These are phyloP conservation scores for Lactarius vividus DNA, from an alignment of 768 basidiomycete species.

Conservation along the genomic window DNA sequence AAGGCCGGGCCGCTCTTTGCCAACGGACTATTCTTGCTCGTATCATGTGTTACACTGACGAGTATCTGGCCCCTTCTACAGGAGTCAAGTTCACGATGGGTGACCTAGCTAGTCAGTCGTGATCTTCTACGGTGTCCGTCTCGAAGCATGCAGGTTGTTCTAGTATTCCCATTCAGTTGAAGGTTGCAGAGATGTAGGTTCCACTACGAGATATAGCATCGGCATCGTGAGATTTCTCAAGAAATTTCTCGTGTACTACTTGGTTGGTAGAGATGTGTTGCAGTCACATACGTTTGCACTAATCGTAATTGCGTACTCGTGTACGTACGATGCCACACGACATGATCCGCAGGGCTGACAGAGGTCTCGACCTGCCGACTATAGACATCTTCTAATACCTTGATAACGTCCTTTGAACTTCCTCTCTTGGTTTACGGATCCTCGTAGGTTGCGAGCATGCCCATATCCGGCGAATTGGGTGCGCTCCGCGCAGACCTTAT, in stretches of 20 bases:
- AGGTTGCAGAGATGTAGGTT: neutral
- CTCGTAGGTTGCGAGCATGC: conserved; percentile 10
- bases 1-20: conserved; percentile 7
- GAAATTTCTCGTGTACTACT: conserved; percentile 8
- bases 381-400: neutral
- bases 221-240: neutral
- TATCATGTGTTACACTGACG: too few relatives aligned
- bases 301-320: conserved; percentile 5
- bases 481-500: conserved; percentile 21
- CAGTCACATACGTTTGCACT: conserved; percentile 1
- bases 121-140: neutral
- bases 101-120: neutral
- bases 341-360: conserved; percentile 16
- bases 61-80: neutral
- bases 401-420: conserved; percentile 11
- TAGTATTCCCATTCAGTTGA: neutral
- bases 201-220: neutral
- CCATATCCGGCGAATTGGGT: conserved; percentile 13
- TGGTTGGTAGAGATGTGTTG: neutral
- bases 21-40: neutral
- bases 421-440: conserved; percentile 4
- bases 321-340: conserved; percentile 22
- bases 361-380: conserved; percentile 8
- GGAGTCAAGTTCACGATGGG: neutral
- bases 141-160: neutral